Conservation (phyloP, 345 rosid species). For the Salix suchowensis region DNA sequence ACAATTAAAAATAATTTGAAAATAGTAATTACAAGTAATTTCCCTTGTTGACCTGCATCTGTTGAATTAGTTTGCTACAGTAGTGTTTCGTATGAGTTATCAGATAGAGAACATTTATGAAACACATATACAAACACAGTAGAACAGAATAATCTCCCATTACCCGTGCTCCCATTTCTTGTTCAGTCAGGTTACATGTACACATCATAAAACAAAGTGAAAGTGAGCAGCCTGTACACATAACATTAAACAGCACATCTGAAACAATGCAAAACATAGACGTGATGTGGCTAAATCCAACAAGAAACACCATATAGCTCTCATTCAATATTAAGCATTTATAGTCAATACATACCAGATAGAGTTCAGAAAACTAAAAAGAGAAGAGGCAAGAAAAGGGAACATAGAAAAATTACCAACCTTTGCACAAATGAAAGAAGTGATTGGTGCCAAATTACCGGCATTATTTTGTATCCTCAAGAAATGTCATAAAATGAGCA, state of each 20-base stretch:
- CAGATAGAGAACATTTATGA: neutral
- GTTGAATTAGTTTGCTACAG: neutral
- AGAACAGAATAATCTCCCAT: neutral
- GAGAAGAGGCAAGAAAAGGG: neutral
- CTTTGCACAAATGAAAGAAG: conserved; percentile 88
- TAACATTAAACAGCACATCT: neutral
- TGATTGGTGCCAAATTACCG: conserved; percentile 97
- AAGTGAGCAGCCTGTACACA: neutral
- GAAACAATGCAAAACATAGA: neutral
- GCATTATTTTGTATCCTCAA: conserved; percentile 73
- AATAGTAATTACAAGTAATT: neutral
- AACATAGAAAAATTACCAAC: conserved; percentile 29
- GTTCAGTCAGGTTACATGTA: neutral
- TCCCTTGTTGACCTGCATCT: neutral
- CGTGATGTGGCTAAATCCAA: neutral
- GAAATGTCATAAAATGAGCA: conserved; percentile 78
- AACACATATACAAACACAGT: neutral
- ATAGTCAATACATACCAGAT: neutral
- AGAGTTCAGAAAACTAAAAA: neutral
- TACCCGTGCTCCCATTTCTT: neutral
- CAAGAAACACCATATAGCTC: neutral
- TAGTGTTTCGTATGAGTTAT: neutral
- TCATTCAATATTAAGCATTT: neutral
- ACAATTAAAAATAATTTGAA: neutral
- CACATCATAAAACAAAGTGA: neutral